phyloP scores from a whole-genome alignment of 1,284 basidiomycete genomes.

The Trichosporon faecale region DNA sequence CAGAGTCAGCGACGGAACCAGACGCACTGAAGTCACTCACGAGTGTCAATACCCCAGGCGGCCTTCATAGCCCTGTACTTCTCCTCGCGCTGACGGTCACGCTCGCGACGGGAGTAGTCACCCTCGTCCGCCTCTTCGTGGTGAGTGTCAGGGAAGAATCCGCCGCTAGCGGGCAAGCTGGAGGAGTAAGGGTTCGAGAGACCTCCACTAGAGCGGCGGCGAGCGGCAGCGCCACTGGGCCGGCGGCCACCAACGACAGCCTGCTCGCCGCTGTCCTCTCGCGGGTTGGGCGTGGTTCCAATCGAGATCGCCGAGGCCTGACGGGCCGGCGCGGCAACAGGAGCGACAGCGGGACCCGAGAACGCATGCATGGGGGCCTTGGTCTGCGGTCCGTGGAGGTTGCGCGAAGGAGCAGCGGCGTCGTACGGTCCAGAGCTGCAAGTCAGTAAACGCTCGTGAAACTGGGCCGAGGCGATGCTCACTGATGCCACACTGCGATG shows the following conservation, averaged over 20 bases:
- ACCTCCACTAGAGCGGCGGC: constrained; percentile 38
- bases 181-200: constrained; percentile 50
- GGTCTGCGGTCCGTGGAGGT: constrained; percentile 37
- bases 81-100: constrained; percentile 44
- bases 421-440: constrained; percentile 50
- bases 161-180: constrained; percentile 46
- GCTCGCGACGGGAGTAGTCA: constrained; percentile 34
- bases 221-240: not conserved
- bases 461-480: constrained; percentile 16
- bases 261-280: not conserved
- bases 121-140: constrained; percentile 35
- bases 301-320: not conserved
- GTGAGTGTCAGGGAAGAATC: constrained; percentile 43
- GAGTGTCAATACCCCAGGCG: constrained; percentile 52
- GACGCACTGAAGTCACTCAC: constrained; percentile 31
- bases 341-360: constrained; percentile 14
- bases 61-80: constrained; percentile 50
- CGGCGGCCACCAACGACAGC: not conserved
- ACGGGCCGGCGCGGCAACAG: constrained; percentile 4
- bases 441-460: constrained; percentile 11
- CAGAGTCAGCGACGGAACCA: constrained; percentile 20
- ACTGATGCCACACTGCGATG: constrained; percentile 50
- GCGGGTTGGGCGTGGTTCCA: constrained; percentile 4
- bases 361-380: constrained; percentile 52
- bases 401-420: constrained; percentile 51